These are phyloP conservation scores for Aspergillaceae sp. DNA, from an alignment of 2,329 filamentous ascomycete genomes.

Conservation along the genomic window DNA sequence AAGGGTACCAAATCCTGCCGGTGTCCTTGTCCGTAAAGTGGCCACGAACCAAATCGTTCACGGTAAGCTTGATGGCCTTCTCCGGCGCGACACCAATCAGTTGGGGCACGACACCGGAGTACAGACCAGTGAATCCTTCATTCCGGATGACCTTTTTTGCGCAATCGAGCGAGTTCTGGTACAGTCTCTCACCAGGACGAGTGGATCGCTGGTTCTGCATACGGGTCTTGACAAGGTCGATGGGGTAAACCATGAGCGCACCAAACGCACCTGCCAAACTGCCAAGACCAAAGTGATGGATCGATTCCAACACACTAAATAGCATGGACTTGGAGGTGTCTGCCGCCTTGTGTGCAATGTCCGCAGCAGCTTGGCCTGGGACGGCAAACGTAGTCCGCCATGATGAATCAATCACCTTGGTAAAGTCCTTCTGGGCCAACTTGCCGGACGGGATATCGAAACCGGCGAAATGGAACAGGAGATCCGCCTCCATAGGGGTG, in stretches of 20 bases:
- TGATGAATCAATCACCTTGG: conserved; percentile 87
- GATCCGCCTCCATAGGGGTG: conserved; percentile 97
- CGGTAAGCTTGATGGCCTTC: conserved; percentile 98
- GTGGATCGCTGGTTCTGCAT: conserved; percentile 92
- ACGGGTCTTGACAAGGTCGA: conserved; percentile 95
- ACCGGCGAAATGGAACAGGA: conserved; percentile 95
- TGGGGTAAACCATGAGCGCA: conserved; percentile 98
- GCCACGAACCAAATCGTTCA: conserved; percentile 84
- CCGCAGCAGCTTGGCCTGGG: conserved; percentile 40
- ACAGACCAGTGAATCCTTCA: conserved; percentile 80
- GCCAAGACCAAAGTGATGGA: conserved; percentile 83
- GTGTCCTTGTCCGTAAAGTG: conserved; percentile 65
- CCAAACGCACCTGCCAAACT: conserved; percentile 91
- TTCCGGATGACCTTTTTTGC: conserved; percentile 87
- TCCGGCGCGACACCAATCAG: conserved; percentile 96
- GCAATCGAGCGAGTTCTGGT: conserved; percentile 97
- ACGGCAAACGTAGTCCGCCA: conserved; percentile 63
- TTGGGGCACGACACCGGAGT: conserved; percentile 91
- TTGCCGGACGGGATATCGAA: conserved; percentile 82
- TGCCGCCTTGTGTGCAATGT: conserved; percentile 45
- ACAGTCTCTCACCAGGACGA: conserved; percentile 75
- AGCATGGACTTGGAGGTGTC: conserved; percentile 51
- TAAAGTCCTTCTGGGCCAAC: conserved; percentile 74
- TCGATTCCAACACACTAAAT: conserved; percentile 61
- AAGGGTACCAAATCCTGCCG: conserved; percentile 59